These are phyloP conservation scores for Neofusicoccum ribis DNA, from an alignment of 2,329 filamentous ascomycete species.

Conservation along the genomic window DNA sequence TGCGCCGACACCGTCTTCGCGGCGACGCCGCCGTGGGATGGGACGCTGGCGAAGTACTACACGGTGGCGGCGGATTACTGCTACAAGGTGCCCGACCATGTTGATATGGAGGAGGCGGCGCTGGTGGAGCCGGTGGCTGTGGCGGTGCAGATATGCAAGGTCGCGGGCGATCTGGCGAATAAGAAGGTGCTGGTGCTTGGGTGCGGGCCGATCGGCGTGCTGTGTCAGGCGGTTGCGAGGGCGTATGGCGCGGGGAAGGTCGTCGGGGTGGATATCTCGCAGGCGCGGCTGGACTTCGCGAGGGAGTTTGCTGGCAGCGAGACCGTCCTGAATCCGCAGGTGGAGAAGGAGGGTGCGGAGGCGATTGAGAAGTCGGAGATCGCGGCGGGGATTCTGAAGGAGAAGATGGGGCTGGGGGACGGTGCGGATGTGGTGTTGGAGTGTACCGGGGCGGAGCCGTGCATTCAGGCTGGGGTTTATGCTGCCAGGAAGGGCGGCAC, in stretches of 20 bases:
- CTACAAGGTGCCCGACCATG: slow-evolving; percentile 29
- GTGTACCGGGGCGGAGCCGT: slow-evolving; percentile 27
- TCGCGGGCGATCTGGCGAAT: slow-evolving; percentile 23
- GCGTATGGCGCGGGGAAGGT: slow-evolving; percentile 27
- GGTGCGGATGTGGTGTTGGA: slow-evolving; percentile 29
- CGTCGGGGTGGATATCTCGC: slow-evolving; percentile 25
- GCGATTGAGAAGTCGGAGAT: slow-evolving; percentile 22
- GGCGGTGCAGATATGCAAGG: slow-evolving; percentile 28
- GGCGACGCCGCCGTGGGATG: slow-evolving; percentile 27
- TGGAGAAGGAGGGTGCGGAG: slow-evolving; percentile 16
- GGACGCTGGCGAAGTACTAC: slow-evolving; percentile 30
- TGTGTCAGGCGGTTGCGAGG: slow-evolving; percentile 27
- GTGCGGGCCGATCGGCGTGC: slow-evolving; percentile 29
- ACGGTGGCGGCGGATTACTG: slow-evolving; percentile 28
- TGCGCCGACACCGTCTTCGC: slow-evolving; percentile 23
- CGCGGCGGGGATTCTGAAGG: slow-evolving; percentile 22
- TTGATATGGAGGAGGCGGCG: slow-evolving; percentile 29
- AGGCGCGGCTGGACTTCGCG: slow-evolving; percentile 28
- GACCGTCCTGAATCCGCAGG: slow-evolving; percentile 20
- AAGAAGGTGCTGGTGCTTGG: slow-evolving; percentile 26
- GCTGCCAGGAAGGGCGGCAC: slow-evolving; percentile 25
- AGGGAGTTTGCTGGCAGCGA: slow-evolving; percentile 25
- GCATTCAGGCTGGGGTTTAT: slow-evolving; percentile 26
- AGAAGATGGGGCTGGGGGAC: slow-evolving; percentile 23
- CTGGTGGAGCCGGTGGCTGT: slow-evolving; percentile 31